Percentiles rank a stretch among this genome's conserved stretches.
Evolutionary conservation across 2,329 filamentous ascomycete species (phyloP).

Genomic region (Trichoderma koningii): DNA sequence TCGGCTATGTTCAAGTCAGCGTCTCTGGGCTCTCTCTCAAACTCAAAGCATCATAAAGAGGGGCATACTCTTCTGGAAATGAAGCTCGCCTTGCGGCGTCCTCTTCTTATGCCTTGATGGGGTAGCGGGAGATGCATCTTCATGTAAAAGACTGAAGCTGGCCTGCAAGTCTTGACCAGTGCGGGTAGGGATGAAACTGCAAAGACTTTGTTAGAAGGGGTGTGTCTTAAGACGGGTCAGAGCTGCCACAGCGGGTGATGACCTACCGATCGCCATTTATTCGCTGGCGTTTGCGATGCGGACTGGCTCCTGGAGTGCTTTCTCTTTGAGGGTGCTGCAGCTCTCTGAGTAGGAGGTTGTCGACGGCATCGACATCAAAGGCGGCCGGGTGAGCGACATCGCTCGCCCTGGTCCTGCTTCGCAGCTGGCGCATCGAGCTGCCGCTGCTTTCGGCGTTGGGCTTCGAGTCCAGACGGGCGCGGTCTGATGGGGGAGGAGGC

Average conservation of each 20-base stretch:
- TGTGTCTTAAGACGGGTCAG: not conserved
- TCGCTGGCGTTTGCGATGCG: conserved; percentile 60
- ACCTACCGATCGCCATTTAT: conserved; percentile 63
- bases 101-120: conserved; percentile 84
- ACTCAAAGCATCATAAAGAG: conserved; percentile 26
- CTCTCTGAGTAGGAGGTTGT: conserved; percentile 55
- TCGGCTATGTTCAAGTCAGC: conserved; percentile 58
- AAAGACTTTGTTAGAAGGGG: conserved; percentile 33
- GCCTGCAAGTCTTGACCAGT: conserved; percentile 91
- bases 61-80: conserved; percentile 87
- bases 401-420: conserved; percentile 41
- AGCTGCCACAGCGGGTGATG: not conserved
- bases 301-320: conserved; percentile 56
- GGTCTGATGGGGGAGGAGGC: conserved; percentile 49
- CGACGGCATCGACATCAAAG: conserved; percentile 54
- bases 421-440: conserved; percentile 38
- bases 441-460: conserved; percentile 41
- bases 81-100: conserved; percentile 82
- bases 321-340: conserved; percentile 54
- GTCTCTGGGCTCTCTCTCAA: not conserved
- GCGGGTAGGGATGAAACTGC: conserved; percentile 90
- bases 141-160: conserved; percentile 87
- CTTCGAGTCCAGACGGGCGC: conserved; percentile 47
- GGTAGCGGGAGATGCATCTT: conserved; percentile 89
- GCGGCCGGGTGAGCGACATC: conserved; percentile 42